Base-by-base conservation (phyloP, 2,329 filamentous ascomycete species). In the Ascochyta koolunga region DNA sequence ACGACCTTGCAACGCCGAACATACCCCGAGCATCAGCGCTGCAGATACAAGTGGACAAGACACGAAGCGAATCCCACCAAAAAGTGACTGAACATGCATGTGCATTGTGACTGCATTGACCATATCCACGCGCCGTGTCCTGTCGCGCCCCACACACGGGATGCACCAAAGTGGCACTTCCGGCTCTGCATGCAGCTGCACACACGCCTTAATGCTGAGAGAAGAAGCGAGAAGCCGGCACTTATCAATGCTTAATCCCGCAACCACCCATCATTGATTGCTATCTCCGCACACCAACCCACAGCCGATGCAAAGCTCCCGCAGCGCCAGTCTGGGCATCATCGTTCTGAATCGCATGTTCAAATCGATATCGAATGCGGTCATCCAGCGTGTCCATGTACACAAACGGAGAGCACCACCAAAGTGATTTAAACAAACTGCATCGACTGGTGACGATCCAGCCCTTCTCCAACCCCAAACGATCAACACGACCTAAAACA, bases 401-500 rank as follows among this genome's bases (percentile, higher is more conserved):
- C 10, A 29, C n/a, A n/a, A n/a, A n/a, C n/a, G n/a, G n/a, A n/a
- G n/a, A n/a, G n/a, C n/a, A n/a, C n/a, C n/a, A n/a, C n/a, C n/a
- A n/a, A n/a, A n/a, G n/a, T n/a, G n/a, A n/a, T n/a, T n/a, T n/a
- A n/a, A n/a, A n/a, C n/a, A n/a, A n/a, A n/a, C n/a, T 44, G 42
- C 37, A 33, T 42, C 33, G 25, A 18, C 39, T 44, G n/a, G 35
- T 35, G 29, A 39, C 40, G 32, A 25, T 40, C 27, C 1, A 5
- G 19, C 22, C 18, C 45, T 37, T 45, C 22, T 44, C 35, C 35
- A 49, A 31, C 40, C 49, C 24, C 22, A 50, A 35, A 36, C 27
- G 54, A 61, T 64, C 61, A 50, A 46, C 56, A 55, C 32, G 29
- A 48, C 50, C 57, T 63, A 62, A 49, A 42, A 35, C 40, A 37